phyloP scores from a whole-genome alignment of 192 early-diverging fungal genomes.

The Dispira simplex region DNA sequence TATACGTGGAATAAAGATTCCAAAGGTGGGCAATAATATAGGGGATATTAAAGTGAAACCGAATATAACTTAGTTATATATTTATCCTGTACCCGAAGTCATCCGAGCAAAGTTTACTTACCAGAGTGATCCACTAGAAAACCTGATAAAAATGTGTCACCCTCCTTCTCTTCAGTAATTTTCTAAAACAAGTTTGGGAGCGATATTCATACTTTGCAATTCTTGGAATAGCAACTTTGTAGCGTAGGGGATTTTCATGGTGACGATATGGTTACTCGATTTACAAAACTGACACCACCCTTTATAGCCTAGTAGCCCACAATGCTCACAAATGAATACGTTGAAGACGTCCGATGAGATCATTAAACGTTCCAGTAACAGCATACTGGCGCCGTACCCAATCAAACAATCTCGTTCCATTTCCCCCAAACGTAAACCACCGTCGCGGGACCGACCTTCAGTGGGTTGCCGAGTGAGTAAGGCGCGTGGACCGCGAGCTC shows the following conservation, averaged over 20 bases:
- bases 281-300: slow-evolving; percentile 92
- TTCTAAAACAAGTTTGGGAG: slow-evolving; percentile 54
- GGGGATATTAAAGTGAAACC: too few relatives aligned
- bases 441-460: slow-evolving; percentile 92
- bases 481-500: slow-evolving; percentile 80
- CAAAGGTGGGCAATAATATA: too few relatives aligned
- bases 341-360: slow-evolving; percentile 88
- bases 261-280: slow-evolving; percentile 63
- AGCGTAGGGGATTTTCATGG: slow-evolving; percentile 94
- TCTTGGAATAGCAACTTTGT: slow-evolving; percentile 98
- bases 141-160: too few relatives aligned
- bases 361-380: slow-evolving; percentile 87
- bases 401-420: slow-evolving; percentile 99
- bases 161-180: too few relatives aligned
- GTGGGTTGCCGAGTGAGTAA: slow-evolving; percentile 89
- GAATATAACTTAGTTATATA: too few relatives aligned
- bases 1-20: too few relatives aligned
- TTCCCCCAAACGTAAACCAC: slow-evolving; percentile 92
- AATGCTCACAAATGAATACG: slow-evolving; percentile 75
- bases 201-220: slow-evolving; percentile 89
- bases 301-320: slow-evolving; percentile 79
- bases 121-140: too few relatives aligned
- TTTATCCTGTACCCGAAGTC: too few relatives aligned
- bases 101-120: too few relatives aligned
- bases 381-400: slow-evolving; percentile 87